A percentile compares a stretch with the other conserved stretches of the same genome.
These are phyloP conservation scores for Aschersonia sp. DNA, from an alignment of 2,329 filamentous ascomycete species.

Conservation along the genomic window DNA sequence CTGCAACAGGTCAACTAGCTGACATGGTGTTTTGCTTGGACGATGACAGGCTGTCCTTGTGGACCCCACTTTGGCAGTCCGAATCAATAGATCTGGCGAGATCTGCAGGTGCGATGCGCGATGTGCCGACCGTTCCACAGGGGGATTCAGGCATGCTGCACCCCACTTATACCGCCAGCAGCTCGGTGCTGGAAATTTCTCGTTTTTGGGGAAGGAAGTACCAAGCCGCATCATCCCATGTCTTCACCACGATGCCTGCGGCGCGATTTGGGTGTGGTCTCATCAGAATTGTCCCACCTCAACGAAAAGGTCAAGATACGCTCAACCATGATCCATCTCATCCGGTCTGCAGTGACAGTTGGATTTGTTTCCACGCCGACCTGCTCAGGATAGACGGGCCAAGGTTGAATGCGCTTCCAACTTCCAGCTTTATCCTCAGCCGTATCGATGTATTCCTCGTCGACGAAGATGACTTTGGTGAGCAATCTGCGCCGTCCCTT, in stretches of 20 bases:
- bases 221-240: background rate
- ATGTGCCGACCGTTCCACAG: too few relatives aligned
- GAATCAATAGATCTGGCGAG: too few relatives aligned
- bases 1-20: too few relatives aligned
- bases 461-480: slow-evolving; percentile 22
- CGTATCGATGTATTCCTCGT: slow-evolving; percentile 15
- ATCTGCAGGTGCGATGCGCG: too few relatives aligned
- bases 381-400: slow-evolving; percentile 13
- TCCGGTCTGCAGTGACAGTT: slow-evolving; percentile 14
- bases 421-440: slow-evolving; percentile 7
- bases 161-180: too few relatives aligned
- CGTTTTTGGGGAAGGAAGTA: too few relatives aligned
- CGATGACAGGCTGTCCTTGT: too few relatives aligned
- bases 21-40: too few relatives aligned
- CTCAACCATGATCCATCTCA: slow-evolving; percentile 24
- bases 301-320: slow-evolving; percentile 19
- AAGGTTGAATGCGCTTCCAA: slow-evolving; percentile 19
- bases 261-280: background rate
- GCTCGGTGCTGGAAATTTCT: too few relatives aligned
- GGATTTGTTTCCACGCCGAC: slow-evolving; percentile 8
- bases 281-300: background rate
- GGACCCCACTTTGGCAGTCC: too few relatives aligned
- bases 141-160: too few relatives aligned
- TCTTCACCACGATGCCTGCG: background rate
- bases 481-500: slow-evolving; percentile 19